Conservation (phyloP, 2,329 filamentous ascomycete genomes). For the Sclerotinia sclerotiorum region DNA sequence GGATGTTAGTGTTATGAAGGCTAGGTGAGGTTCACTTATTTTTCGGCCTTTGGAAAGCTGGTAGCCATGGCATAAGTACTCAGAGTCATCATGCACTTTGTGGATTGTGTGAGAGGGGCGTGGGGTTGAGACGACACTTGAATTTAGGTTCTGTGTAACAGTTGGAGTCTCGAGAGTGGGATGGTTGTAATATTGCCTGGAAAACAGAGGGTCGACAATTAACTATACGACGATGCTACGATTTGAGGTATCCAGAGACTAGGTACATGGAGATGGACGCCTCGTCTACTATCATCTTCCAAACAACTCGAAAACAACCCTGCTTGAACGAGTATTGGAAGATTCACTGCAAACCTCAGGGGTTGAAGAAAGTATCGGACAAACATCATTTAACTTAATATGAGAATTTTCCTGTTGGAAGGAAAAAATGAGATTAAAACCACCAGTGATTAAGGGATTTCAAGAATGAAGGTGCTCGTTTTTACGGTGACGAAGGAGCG, state of each 20-base stretch:
- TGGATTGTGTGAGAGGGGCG: background rate
- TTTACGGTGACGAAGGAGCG: background rate
- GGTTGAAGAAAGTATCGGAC: background rate
- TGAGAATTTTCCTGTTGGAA: background rate
- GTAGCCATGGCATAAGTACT: too few relatives aligned
- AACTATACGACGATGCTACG: background rate
- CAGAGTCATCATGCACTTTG: background rate
- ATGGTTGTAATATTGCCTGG: background rate
- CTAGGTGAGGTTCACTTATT: constrained; percentile 6
- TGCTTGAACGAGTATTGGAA: background rate
- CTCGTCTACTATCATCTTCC: too few relatives aligned
- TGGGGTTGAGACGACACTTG: background rate
- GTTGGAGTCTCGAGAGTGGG: background rate
- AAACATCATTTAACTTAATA: background rate
- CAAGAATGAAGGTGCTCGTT: background rate
- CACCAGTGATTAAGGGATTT: background rate
- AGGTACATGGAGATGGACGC: background rate
- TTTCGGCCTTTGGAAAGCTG: background rate
- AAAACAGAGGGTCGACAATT: background rate
- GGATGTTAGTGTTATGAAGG: constrained; percentile 43
- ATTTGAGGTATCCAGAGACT: background rate
- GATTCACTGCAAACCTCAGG: too few relatives aligned
- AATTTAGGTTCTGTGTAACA: too few relatives aligned
- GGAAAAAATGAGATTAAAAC: too few relatives aligned
- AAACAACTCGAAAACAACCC: background rate